Evolutionary conservation across 2,329 filamentous ascomycete genomes (phyloP).

Genomic region (Trichoderma gracile): DNA sequence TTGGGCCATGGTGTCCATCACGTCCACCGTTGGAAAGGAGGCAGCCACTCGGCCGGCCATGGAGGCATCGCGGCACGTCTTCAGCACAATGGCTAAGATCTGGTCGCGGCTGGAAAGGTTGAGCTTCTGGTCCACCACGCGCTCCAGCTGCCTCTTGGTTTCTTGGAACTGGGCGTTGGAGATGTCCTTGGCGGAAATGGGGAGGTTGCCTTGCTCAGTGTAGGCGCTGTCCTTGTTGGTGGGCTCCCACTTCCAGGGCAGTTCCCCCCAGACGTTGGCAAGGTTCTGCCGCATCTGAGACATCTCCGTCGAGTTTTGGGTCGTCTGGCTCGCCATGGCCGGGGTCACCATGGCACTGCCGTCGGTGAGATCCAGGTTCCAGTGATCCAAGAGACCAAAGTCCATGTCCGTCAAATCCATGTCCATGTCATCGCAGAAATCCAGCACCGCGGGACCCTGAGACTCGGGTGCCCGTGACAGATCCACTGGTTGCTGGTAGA

Average conservation of each 20-base stretch:
- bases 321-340: conserved; percentile 24
- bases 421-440: conserved; percentile 53
- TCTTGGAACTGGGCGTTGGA: conserved; percentile 43
- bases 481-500: conserved; percentile 49
- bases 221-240: conserved; percentile 48
- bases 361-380: conserved; percentile 44
- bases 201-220: conserved; percentile 48
- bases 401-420: conserved; percentile 55
- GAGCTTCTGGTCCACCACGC: conserved; percentile 47
- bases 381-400: conserved; percentile 52
- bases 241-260: conserved; percentile 54
- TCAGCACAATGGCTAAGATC: conserved; percentile 64
- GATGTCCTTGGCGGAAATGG: conserved; percentile 44
- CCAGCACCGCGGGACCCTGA: conserved; percentile 48
- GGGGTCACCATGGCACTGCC: background rate
- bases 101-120: conserved; percentile 57
- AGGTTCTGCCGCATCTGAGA: conserved; percentile 50
- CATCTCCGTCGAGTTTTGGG: conserved; percentile 46
- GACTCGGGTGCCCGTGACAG: conserved; percentile 40
- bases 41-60: conserved; percentile 55
- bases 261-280: conserved; percentile 52
- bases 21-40: conserved; percentile 62
- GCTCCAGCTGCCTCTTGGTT: conserved; percentile 41
- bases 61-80: conserved; percentile 54
- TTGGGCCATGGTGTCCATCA: conserved; percentile 62